These are phyloP conservation scores for Talaromyces ruber DNA, from an alignment of 495 filamentous ascomycete species.

Conservation along the genomic window DNA sequence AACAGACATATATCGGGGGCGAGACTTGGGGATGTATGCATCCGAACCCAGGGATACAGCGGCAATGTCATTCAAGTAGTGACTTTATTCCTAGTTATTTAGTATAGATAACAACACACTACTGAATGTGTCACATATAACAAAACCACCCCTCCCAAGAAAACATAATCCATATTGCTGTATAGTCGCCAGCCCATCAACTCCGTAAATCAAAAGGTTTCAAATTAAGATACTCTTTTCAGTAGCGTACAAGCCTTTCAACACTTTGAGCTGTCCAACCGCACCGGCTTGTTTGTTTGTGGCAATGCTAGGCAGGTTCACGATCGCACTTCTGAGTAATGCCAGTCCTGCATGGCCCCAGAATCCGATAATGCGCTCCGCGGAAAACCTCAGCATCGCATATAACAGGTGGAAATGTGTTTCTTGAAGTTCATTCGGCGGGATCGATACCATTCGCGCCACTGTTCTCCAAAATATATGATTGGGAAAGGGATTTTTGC, in stretches of 20 bases:
- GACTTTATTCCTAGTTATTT: neutral
- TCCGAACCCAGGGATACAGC: neutral
- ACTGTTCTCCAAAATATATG: slow-evolving; percentile 72
- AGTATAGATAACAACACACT: neutral
- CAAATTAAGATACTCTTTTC: slow-evolving; percentile 50
- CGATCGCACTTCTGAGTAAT: slow-evolving; percentile 53
- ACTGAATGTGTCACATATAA: neutral
- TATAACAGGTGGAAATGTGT: slow-evolving; percentile 76
- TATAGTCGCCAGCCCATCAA: neutral
- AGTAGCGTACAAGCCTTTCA: slow-evolving; percentile 48
- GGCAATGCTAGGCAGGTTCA: slow-evolving; percentile 56
- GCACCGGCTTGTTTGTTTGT: slow-evolving; percentile 40
- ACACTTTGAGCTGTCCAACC: slow-evolving; percentile 47
- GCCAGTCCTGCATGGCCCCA: slow-evolving; percentile 66
- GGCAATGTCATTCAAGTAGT: neutral
- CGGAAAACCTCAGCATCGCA: slow-evolving; percentile 64
- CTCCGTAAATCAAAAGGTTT: neutral
- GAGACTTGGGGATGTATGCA: neutral
- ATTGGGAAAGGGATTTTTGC: slow-evolving; percentile 71
- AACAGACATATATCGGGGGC: neutral
- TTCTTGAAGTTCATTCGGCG: slow-evolving; percentile 53
- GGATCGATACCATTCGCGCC: slow-evolving; percentile 63
- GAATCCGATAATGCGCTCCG: slow-evolving; percentile 60
- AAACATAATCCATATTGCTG: neutral
- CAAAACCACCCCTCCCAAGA: neutral